Evolutionary conservation across 148 eudicot genomes (phyloP).

Genomic region (Vaccinium darrowii): DNA sequence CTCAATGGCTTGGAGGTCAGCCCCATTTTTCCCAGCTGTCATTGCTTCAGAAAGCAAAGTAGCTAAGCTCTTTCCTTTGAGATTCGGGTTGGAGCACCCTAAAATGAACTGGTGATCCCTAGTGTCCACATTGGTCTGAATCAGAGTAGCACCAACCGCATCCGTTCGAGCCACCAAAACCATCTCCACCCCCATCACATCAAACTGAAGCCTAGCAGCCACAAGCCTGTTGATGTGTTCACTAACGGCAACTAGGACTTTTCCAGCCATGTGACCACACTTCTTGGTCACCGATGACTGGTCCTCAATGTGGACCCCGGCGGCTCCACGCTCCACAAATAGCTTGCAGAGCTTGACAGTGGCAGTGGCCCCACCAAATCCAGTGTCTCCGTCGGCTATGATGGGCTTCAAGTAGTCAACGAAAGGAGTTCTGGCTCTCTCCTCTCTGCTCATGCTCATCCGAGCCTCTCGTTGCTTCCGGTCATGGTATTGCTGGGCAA

Average conservation of each 20-base stretch:
- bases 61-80: constrained; percentile 51
- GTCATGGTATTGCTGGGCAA: constrained; percentile 74
- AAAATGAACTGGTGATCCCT: constrained; percentile 74
- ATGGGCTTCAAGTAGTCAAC: constrained; percentile 73
- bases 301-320: constrained; percentile 82
- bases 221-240: constrained; percentile 76
- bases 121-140: constrained; percentile 66
- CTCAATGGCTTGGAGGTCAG: constrained; percentile 63
- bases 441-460: constrained; percentile 64
- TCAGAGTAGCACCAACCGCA: constrained; percentile 64
- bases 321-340: constrained; percentile 79
- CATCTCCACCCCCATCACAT: constrained; percentile 74
- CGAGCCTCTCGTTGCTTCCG: constrained; percentile 75
- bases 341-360: constrained; percentile 83
- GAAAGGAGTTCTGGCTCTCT: constrained; percentile 58
- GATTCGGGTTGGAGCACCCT: constrained; percentile 56
- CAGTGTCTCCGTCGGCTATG: constrained; percentile 82
- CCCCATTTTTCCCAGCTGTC: constrained; percentile 51
- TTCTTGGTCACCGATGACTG: constrained; percentile 79
- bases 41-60: constrained; percentile 45
- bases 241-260: constrained; percentile 57
- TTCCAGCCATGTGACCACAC: constrained; percentile 87
- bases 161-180: constrained; percentile 72
- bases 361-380: constrained; percentile 83
- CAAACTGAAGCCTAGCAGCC: constrained; percentile 73